phyloP scores from a whole-genome alignment of 2,329 filamentous ascomycete genomes.

The Parasarocladium wereldwijsianum region DNA sequence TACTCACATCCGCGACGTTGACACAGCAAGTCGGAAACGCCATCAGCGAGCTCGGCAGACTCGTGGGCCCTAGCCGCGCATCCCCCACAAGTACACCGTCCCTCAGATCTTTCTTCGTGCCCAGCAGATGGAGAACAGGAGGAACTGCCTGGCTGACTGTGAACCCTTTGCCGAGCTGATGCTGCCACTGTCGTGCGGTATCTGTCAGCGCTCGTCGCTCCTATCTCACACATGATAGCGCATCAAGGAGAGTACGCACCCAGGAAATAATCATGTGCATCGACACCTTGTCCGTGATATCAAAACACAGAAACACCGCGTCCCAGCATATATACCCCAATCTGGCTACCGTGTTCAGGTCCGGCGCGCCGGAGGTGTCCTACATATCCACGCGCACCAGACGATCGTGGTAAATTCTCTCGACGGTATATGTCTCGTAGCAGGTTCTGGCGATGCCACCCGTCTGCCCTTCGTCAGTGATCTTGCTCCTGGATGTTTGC shows the following conservation, averaged over 20 bases:
- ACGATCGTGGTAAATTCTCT: constrained; percentile 11
- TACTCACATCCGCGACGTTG: constrained; percentile 13
- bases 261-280: constrained; percentile 20
- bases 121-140: constrained; percentile 17
- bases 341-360: constrained; percentile 18
- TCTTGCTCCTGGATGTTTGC: not conserved
- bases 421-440: constrained; percentile 20
- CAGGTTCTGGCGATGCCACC: constrained; percentile 16
- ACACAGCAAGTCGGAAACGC: constrained; percentile 17
- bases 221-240: constrained; percentile 2
- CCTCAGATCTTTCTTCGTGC: constrained; percentile 20
- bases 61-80: not conserved
- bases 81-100: too few relatives aligned
- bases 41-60: constrained; percentile 5
- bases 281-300: constrained; percentile 18
- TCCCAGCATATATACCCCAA: constrained; percentile 22
- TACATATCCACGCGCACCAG: constrained; percentile 19
- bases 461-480: constrained; percentile 16
- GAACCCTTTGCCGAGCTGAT: constrained; percentile 15
- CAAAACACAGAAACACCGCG: constrained; percentile 23
- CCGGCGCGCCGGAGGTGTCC: constrained; percentile 24
- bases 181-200: constrained; percentile 14
- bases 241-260: constrained; percentile 12
- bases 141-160: constrained; percentile 6
- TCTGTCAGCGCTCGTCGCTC: constrained; percentile 2